A percentile compares a stretch with the other conserved stretches of the same genome.
Evolutionary conservation across 1,284 basidiomycete genomes (phyloP).

Genomic region (Ceratobasidium sp.): DNA sequence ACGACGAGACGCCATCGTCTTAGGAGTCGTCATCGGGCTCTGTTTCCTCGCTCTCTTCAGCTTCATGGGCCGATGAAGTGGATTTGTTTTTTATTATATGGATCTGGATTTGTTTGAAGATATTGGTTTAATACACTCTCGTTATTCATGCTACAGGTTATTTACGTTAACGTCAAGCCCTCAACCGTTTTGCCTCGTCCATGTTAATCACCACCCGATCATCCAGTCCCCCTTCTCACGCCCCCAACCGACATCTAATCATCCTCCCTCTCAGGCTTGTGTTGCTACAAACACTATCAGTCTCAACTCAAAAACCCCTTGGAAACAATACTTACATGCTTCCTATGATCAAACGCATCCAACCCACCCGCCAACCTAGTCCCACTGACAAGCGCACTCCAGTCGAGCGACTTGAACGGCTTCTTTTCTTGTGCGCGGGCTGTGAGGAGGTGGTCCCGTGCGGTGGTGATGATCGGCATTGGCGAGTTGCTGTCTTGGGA

Average conservation of each 20-base stretch:
- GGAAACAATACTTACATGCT: slow-evolving; percentile 49
- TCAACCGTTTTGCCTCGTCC: background rate
- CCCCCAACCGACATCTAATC: background rate
- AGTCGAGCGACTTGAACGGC: slow-evolving; percentile 72
- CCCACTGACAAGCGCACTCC: slow-evolving; percentile 79
- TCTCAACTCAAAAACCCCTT: background rate
- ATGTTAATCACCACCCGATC: background rate
- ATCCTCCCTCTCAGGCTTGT: slow-evolving; percentile 37
- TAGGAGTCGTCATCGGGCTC: slow-evolving; percentile 88
- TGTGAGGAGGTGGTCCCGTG: slow-evolving; percentile 76
- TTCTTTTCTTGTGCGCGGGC: slow-evolving; percentile 76
- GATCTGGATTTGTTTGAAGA: slow-evolving; percentile 10
- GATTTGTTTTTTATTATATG: background rate
- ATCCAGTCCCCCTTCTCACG: background rate
- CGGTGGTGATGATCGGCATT: slow-evolving; percentile 83
- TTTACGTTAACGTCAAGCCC: background rate
- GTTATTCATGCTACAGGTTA: slow-evolving; percentile 24
- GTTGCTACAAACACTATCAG: slow-evolving; percentile 34
- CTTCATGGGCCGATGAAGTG: slow-evolving; percentile 72
- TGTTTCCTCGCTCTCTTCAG: slow-evolving; percentile 85
- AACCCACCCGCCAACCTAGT: slow-evolving; percentile 77
- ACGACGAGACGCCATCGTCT: slow-evolving; percentile 89
- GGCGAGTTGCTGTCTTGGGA: slow-evolving; percentile 77
- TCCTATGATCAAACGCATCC: slow-evolving; percentile 68
- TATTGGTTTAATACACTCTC: slow-evolving; percentile 24